Base-by-base conservation (phyloP, 2,329 filamentous ascomycete genomes). In the Aspergillus cejpii region DNA sequence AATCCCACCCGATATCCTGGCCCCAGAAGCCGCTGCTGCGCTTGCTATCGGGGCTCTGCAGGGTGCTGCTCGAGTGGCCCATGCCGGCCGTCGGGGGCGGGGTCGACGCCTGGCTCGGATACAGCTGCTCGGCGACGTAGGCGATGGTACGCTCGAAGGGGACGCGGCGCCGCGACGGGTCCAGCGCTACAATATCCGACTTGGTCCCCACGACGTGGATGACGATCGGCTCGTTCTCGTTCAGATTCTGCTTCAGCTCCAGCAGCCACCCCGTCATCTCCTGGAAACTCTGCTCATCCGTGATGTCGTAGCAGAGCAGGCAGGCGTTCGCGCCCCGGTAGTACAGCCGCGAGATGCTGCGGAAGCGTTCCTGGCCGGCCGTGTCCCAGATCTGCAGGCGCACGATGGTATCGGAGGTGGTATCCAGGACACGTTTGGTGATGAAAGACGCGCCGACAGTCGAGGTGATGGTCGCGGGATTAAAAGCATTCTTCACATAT, bases 381-480 rank as follows among this genome's bases (percentile, higher is more conserved):
- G 90, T 96, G 64, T 96, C 90, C 90, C 90, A 96, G 55, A 96
- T 94, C 63, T 96, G 90, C 28, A 96, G 75, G n/a, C 90, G 81
- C 27, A 96, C 88, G 19, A 86, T 76, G 1, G 88, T 92, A 58
- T 91, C 87, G 17, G 84, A 87, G 63, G 95, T 87, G 50, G 80
- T 81, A 68, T 96, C 90, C 54, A 86, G 75, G 48, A 89, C 83
- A 60, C 83, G 80, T 69, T 89, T 89, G 34, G 85, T 85, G 63
- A 88, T 74, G 66, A 89, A 89, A 61, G 81, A 86, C 21, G 85
- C 85, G 62, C 85, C 85, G 47, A 90, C 81, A n/a, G 85, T 90
- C 4, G 82, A 85, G 43, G 69, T 63, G 49, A 69, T 66, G 33
- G 62, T 58, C 23, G 68, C 56, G n/a, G 68, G 63, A 45, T 61